Evolutionary conservation across 331 rosid genomes (phyloP).

Genomic region (Ulmus americana): DNA sequence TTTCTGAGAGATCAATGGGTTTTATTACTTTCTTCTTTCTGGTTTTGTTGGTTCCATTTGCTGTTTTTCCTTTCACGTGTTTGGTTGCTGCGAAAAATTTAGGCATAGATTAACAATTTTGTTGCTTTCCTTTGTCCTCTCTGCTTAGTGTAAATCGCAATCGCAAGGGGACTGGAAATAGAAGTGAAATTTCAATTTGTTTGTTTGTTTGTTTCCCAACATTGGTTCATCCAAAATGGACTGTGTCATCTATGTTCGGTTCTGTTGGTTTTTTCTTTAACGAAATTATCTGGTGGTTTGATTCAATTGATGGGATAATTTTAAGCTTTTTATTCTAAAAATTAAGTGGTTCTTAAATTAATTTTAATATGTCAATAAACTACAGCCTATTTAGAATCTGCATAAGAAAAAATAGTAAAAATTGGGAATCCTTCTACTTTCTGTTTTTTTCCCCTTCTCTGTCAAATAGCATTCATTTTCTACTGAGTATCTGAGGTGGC

Average conservation of each 20-base stretch:
- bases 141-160: conserved; percentile 26
- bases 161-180: conserved; percentile 12
- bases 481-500: background rate
- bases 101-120: conserved; percentile 17
- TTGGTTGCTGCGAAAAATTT: conserved; percentile 20
- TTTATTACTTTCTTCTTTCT: background rate
- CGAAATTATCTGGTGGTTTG: background rate
- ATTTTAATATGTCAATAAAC: background rate
- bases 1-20: conserved; percentile 6
- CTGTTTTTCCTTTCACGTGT: conserved; percentile 11
- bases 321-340: background rate
- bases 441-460: background rate
- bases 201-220: background rate
- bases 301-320: background rate
- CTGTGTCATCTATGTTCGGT: background rate
- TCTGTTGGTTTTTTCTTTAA: background rate
- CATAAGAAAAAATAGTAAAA: background rate
- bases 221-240: background rate
- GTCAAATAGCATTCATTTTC: background rate
- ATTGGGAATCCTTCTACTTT: background rate
- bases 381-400: background rate
- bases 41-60: conserved; percentile 27
- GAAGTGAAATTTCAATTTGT: background rate
- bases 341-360: background rate
- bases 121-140: conserved; percentile 21